These are phyloP conservation scores for Aureoboletus auriporus DNA, from an alignment of 768 basidiomycete genomes.

Conservation along the genomic window DNA sequence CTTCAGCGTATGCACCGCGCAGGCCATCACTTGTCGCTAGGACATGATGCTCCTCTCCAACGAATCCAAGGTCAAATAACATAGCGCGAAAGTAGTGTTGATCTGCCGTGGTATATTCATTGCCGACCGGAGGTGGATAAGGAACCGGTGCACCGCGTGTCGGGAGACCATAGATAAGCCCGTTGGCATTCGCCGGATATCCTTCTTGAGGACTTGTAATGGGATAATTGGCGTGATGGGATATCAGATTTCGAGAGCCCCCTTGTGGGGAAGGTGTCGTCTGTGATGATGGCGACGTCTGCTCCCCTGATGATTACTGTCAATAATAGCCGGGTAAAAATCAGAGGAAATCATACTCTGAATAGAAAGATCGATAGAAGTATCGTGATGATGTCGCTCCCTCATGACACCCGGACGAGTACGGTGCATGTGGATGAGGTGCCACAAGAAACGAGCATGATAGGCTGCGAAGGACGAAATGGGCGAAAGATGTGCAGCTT, in stretches of 20 bases:
- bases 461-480: constrained; percentile 66
- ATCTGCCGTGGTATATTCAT: constrained; percentile 43
- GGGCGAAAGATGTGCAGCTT: constrained; percentile 58
- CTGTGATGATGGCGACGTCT: constrained; percentile 18
- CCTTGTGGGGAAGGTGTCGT: constrained; percentile 22
- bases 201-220: constrained; percentile 16
- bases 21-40: constrained; percentile 19
- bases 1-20: constrained; percentile 31
- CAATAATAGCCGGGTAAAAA: constrained; percentile 4
- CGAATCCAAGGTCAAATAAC: constrained; percentile 71
- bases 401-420: constrained; percentile 41
- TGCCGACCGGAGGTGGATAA: constrained; percentile 33
- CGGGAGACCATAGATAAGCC: constrained; percentile 11
- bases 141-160: constrained; percentile 13
- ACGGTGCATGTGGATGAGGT: constrained; percentile 60
- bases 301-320: constrained; percentile 16
- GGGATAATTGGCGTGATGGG: constrained; percentile 15
- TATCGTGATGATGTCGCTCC: constrained; percentile 34
- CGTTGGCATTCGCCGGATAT: constrained; percentile 12
- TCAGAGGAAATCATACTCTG: constrained; percentile 39
- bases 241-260: constrained; percentile 6
- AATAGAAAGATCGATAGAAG: constrained; percentile 52
- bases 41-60: constrained; percentile 34
- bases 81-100: constrained; percentile 71
- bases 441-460: constrained; percentile 76